Percentiles rank a stretch among this genome's conserved stretches.
Evolutionary conservation across 2,329 filamentous ascomycete genomes (phyloP).

Genomic region (Penicillium hesseltinei): DNA sequence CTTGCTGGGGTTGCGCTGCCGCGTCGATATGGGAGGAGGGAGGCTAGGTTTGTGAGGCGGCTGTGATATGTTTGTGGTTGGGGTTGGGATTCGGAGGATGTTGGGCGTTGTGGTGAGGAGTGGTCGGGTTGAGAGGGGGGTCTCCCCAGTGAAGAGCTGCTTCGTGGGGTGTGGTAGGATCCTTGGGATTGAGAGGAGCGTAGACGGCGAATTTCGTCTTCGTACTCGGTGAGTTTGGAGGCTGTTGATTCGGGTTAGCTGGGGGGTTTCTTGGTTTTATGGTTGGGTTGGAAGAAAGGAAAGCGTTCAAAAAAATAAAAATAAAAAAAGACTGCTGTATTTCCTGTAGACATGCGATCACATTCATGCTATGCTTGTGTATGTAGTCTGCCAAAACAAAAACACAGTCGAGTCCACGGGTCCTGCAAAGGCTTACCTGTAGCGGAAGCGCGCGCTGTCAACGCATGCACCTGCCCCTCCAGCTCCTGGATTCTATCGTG

Average conservation of each 20-base stretch:
- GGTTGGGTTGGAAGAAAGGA: not conserved
- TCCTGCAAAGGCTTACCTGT: conserved; percentile 47
- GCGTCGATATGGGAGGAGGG: conserved; percentile 41
- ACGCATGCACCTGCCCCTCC: conserved; percentile 53
- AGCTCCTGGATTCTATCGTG: conserved; percentile 51
- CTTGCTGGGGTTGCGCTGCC: conserved; percentile 25
- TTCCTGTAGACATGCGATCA: not conserved
- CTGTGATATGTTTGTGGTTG: conserved; percentile 30
- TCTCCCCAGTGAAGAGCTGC: conserved; percentile 23
- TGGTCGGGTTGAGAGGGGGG: conserved; percentile 26
- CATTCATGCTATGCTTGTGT: not conserved
- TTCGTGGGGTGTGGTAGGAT: conserved; percentile 24
- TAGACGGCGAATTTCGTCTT: conserved; percentile 59
- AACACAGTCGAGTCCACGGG: too few species aligned
- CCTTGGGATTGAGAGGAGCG: conserved; percentile 29
- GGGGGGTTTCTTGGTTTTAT: not conserved
- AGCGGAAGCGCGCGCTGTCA: conserved; percentile 53
- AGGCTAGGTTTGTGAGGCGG: conserved; percentile 40
- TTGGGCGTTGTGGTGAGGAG: conserved; percentile 41
- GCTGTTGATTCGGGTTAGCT: conserved; percentile 35
- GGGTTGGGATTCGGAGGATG: conserved; percentile 25
- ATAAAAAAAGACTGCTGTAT: too few species aligned
- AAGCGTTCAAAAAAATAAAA: too few species aligned
- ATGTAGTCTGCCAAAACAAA: not conserved
- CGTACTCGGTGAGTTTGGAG: conserved; percentile 60